phyloP scores from a whole-genome alignment of 75 land plant genomes.

The Pinus albicaulis region DNA sequence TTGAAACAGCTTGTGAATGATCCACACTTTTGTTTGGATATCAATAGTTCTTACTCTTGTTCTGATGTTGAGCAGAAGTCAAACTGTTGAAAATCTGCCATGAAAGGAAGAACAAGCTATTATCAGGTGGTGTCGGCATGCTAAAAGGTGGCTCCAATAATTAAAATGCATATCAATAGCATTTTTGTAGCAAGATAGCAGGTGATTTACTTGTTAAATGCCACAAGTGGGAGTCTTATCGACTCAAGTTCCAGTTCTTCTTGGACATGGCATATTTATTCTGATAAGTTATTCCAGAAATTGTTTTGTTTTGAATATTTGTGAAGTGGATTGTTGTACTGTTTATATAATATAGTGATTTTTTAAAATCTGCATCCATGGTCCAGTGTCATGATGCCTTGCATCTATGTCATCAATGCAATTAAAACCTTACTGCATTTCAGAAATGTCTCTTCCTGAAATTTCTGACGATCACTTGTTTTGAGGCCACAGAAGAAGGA shows the following conservation, averaged over 20 bases:
- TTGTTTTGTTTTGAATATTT: not conserved
- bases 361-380: not conserved
- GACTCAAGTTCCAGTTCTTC: not conserved
- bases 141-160: not conserved
- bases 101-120: not conserved
- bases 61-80: slow-evolving; percentile 3
- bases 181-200: not conserved
- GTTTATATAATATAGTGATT: not conserved
- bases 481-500: too few relatives aligned
- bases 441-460: not conserved
- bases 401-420: not conserved
- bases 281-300: not conserved
- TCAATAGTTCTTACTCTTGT: not conserved
- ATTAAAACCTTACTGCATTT: not conserved
- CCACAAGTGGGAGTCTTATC: not conserved
- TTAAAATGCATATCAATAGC: not conserved
- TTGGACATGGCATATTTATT: not conserved
- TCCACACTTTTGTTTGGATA: not conserved
- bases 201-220: not conserved
- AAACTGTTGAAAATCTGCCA: slow-evolving; percentile 5
- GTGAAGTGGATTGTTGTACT: not conserved
- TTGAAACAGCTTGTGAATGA: not conserved
- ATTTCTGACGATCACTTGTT: not conserved
- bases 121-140: not conserved
- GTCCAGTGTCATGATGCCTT: not conserved